Conservation (phyloP, 1,284 basidiomycete genomes). For the Trichosporon faecale region DNA sequence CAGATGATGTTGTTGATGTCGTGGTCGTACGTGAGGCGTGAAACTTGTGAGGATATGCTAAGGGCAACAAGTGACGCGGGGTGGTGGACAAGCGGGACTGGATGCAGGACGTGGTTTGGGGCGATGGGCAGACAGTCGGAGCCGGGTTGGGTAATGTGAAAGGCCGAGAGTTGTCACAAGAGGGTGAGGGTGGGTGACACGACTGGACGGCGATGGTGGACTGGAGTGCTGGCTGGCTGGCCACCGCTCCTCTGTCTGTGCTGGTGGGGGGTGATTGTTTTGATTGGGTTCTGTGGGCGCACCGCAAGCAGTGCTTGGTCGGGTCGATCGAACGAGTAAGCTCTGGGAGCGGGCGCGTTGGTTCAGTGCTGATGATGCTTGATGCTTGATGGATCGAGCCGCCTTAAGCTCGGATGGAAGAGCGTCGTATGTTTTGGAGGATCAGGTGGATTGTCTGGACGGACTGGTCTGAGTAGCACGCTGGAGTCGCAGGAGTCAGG, state of each 20-base stretch:
- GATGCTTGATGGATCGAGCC: conserved; percentile 10
- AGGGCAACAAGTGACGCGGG: not conserved
- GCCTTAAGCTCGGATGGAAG: conserved; percentile 6
- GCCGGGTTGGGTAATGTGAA: conserved; percentile 6
- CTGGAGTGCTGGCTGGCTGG: not conserved
- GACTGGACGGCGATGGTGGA: not conserved
- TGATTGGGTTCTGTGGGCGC: conserved; percentile 3
- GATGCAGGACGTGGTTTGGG: not conserved
- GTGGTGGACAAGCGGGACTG: not conserved
- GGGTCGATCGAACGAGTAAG: not conserved
- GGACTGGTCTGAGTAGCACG: not conserved
- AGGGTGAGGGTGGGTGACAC: conserved; percentile 9
- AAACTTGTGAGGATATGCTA: not conserved
- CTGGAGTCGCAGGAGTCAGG: not conserved
- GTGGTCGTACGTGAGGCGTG: not conserved
- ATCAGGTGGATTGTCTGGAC: not conserved
- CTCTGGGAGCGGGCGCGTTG: not conserved
- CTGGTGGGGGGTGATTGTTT: not conserved
- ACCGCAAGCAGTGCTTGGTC: not conserved
- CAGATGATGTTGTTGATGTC: not conserved
- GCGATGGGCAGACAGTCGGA: not conserved
- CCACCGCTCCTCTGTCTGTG: not conserved
- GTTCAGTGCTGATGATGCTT: conserved; percentile 2
- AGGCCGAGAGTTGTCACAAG: conserved; percentile 7
- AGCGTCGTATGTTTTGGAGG: not conserved